Evolutionary conservation across 768 basidiomycete genomes (phyloP).

Genomic region (Tricholoma matsutake): DNA sequence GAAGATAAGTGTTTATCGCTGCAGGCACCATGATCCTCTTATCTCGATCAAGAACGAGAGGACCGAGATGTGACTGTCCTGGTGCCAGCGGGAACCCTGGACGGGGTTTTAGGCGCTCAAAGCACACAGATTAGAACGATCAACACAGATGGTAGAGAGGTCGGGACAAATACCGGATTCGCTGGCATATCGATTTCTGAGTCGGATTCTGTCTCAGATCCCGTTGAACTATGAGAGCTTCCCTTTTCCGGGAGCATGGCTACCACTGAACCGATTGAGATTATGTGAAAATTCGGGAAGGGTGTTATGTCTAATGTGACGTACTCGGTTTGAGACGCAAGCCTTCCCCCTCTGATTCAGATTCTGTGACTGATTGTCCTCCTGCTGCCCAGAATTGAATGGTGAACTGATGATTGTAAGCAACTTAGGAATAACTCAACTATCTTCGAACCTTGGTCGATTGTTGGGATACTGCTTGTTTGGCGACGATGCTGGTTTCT

Average conservation of each 20-base stretch:
- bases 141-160: background rate
- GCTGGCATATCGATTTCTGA: constrained; percentile 29
- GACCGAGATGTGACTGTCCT: constrained; percentile 38
- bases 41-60: constrained; percentile 49
- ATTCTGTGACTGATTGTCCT: constrained; percentile 12
- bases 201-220: constrained; percentile 47
- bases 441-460: background rate
- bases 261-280: background rate
- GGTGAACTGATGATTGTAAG: background rate
- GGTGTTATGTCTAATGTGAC: background rate
- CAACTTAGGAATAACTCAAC: background rate
- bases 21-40: constrained; percentile 53
- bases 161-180: constrained; percentile 20
- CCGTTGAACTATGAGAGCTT: constrained; percentile 2
- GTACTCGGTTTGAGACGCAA: background rate
- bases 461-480: background rate
- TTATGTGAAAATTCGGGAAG: background rate
- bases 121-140: background rate
- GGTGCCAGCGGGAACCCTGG: constrained; percentile 53
- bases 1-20: constrained; percentile 80
- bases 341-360: background rate
- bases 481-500: constrained; percentile 3
- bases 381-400: background rate
- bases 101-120: constrained; percentile 34
- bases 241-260: background rate